Base-by-base conservation (phyloP, 1,139 yeast species). In the Casaregolazyma lundiana region DNA sequence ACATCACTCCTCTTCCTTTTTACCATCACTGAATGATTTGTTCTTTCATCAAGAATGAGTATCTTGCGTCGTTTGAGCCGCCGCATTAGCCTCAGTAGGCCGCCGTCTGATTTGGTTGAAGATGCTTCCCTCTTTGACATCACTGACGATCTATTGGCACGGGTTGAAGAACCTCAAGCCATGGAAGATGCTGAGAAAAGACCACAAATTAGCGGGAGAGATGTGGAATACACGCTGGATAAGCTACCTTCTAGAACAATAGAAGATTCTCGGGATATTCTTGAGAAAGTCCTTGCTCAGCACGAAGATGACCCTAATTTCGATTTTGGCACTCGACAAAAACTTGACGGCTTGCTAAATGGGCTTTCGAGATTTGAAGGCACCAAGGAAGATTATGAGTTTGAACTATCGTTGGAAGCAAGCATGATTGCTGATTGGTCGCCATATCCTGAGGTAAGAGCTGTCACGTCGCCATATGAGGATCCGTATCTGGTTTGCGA, bases 401-500 rank as follows among this genome's bases (percentile, higher is more conserved):
- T 68, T 59, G 64, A 64, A 18, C 62, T 72, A 16, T 67, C 68
- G 44, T 80, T 80, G 2, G 70, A 70, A 46, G 81, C 81, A 2
- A 72, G 71, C 21, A 58, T 80, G 44, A 64, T 76, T 40, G 69
- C 74, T 41, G 79, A 68, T 57, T 76, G 73, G 60, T 79, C 84
- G 1, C 84, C 85, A 1, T 81, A 81, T 58, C 78, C 77, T 2
- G 78, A 75, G 53, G 76, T 76, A 11, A 63, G 79, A 44, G 65
- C 79, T 2, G 73, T 73, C 13, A 63, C 74, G 34, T 68, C 68
- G 35, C 76, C 77, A 13, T 63, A 51, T 8, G 53, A 50, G 29
- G 48, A 45, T 54, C 73, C 75, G 1, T 56, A 56, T 1, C 74
- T 77, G 3, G 69, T 71, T 50, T 65, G 67, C 45, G 85, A 81